Percentiles rank a stretch among this genome's conserved stretches.
Evolutionary conservation across 352 stramenopile genomes (phyloP).

Genomic region (Plasmopara muralis): DNA sequence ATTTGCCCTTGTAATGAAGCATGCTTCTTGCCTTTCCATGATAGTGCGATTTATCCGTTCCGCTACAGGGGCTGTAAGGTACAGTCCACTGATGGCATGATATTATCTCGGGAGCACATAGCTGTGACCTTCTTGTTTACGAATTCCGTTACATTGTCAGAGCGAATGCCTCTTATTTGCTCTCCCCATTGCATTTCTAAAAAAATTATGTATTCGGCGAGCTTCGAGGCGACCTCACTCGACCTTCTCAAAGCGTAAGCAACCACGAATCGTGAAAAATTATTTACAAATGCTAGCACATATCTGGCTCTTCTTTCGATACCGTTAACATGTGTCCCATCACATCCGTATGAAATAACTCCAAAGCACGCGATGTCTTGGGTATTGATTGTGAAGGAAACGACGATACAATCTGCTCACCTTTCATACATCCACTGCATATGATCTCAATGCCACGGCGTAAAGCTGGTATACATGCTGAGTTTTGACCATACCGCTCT

Average conservation of each 20-base stretch:
- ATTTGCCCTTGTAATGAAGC: neutral
- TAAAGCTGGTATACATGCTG: too few species aligned
- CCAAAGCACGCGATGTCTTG: slow-evolving; percentile 6
- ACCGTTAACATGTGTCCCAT: neutral
- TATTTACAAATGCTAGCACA: neutral
- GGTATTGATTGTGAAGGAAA: neutral
- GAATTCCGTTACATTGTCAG: neutral
- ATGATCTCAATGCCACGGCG: too few species aligned
- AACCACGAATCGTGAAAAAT: neutral
- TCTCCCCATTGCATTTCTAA: slow-evolving; percentile 1
- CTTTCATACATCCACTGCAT: neutral
- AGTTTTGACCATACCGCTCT: too few species aligned
- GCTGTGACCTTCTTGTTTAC: neutral
- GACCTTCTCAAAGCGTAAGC: neutral
- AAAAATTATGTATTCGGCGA: neutral
- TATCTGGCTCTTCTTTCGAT: neutral
- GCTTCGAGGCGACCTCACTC: slow-evolving; percentile 1
- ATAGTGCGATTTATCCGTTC: slow-evolving; percentile 1
- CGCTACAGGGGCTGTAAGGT: neutral
- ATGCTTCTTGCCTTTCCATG: neutral
- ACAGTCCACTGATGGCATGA: neutral
- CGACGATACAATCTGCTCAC: neutral
- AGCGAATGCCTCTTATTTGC: neutral
- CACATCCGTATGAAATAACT: slow-evolving; percentile 3
- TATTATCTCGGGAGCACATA: neutral